Base-by-base conservation (phyloP, 2,329 filamentous ascomycete species). In the Paecilomyces variotii region DNA sequence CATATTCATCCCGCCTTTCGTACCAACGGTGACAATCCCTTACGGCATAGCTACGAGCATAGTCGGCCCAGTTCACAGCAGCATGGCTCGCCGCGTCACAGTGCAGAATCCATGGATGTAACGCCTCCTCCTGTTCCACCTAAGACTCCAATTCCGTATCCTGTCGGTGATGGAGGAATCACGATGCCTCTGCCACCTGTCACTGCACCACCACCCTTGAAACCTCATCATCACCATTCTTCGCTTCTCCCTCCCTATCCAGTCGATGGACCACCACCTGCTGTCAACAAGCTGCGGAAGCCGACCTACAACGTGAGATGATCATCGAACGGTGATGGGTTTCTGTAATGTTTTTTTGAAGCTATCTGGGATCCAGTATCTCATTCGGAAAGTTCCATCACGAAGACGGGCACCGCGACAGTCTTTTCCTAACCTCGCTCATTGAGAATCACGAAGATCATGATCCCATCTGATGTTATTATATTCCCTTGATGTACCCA, bases 261-360 rank as follows among this genome's bases (percentile, higher is more conserved):
- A 0, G 76, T 86, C 53, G 88, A 95, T 67, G 89, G 88, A 27
- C 87, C 88, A 28, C 92, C 93, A 19, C 93, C 93, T 2, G 80
- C 84, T 5, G 91, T 95, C 6, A 95, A 96, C 67, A 89, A 91
- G 82, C 86, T 88, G 52, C 85, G 87, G 65, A 97, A 97, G 73
- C 93, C 93, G 0, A 87, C 89, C 54, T 90, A 87, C 65, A 80
- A 79, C 58, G 77, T 80, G 51, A 76, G 81, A 61, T 82, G 64
- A 77, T 45, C n/a, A 27, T 49, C 12, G 26, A 32, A 12, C 35
- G 28, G 26, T 34, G n/a, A 28, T n/a, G 35, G 4, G 2, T 14
- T 39, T 39, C 14, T 14, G 3, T 5, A 5, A 39, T 39, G 12
- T 39, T 5, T n/a, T n/a, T 45, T 19, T n/a, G 35, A 45, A 45